Conservation (phyloP, 2,329 filamentous ascomycete genomes). For the Colletotrichum spaethianum region DNA sequence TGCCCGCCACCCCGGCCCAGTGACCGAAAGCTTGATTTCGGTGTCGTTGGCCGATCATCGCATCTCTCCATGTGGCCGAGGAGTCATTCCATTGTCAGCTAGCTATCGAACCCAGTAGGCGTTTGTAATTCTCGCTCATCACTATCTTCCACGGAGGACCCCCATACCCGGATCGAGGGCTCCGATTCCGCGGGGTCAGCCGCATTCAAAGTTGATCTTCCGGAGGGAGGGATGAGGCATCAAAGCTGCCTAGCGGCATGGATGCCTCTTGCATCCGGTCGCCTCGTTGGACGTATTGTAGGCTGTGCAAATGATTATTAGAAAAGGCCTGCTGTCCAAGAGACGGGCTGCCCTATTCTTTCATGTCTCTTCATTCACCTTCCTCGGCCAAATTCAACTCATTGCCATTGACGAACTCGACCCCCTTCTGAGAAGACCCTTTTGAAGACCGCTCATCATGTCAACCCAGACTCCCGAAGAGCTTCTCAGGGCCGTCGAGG, state of each 20-base stretch:
- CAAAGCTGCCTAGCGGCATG: constrained; percentile 20
- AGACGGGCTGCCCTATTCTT: not conserved
- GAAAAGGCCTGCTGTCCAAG: constrained; percentile 1
- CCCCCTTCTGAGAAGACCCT: not conserved
- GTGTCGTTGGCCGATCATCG: constrained; percentile 25
- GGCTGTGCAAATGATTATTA: constrained; percentile 12
- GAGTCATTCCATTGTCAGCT: constrained; percentile 7
- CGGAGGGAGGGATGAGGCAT: not conserved
- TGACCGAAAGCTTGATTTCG: constrained; percentile 34
- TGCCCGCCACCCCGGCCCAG: constrained; percentile 4
- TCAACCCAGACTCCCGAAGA: constrained; percentile 50
- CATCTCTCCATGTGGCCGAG: constrained; percentile 3
- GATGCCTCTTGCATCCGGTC: not conserved
- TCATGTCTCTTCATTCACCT: not conserved
- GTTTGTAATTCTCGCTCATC: not conserved
- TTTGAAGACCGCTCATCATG: constrained; percentile 8
- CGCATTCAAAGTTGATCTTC: constrained; percentile 21
- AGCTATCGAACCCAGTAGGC: not conserved
- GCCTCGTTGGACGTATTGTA: constrained; percentile 2
- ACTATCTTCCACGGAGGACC: not conserved
- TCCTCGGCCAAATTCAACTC: not conserved
- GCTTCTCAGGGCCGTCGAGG: constrained; percentile 51
- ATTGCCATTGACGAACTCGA: not conserved
- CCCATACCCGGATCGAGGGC: not conserved
- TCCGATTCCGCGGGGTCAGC: constrained; percentile 28